Conservation (phyloP, 2,329 filamentous ascomycete species). For the Claviceps citrina region DNA sequence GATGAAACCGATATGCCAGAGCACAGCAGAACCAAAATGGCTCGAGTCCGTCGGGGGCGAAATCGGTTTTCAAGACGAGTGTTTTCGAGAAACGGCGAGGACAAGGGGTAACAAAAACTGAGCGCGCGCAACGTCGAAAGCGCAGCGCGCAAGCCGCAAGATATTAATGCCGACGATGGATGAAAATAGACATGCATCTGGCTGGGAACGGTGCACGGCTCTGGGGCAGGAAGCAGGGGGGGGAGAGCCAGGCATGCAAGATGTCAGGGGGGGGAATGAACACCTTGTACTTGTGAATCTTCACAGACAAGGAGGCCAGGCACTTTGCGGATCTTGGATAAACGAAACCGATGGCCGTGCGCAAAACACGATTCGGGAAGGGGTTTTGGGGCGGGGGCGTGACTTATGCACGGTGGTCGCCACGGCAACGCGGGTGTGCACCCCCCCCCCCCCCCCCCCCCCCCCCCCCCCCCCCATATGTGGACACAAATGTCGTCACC, state of each 20-base stretch:
- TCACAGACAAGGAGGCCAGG: background rate
- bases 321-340: background rate
- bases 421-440: slow-evolving; percentile 2
- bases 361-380: background rate
- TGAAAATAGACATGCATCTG: slow-evolving; percentile 15
- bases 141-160: background rate
- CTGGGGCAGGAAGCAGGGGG: slow-evolving; percentile 2
- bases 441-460: too few species aligned
- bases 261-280: too few species aligned
- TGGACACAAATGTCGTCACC: too few species aligned
- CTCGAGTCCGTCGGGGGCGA: too few species aligned
- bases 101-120: background rate
- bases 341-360: background rate
- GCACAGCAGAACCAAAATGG: too few species aligned
- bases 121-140: background rate
- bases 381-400: background rate
- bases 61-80: too few species aligned
- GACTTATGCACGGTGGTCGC: slow-evolving; percentile 3
- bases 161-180: slow-evolving; percentile 16
- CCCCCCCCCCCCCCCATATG: too few species aligned
- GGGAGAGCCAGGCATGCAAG: background rate
- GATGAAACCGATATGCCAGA: too few species aligned
- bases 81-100: too few species aligned
- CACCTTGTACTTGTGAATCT: too few species aligned
- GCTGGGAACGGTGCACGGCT: background rate